Base-by-base conservation (phyloP, 768 basidiomycete species). In the Ephemerocybe angulata region DNA sequence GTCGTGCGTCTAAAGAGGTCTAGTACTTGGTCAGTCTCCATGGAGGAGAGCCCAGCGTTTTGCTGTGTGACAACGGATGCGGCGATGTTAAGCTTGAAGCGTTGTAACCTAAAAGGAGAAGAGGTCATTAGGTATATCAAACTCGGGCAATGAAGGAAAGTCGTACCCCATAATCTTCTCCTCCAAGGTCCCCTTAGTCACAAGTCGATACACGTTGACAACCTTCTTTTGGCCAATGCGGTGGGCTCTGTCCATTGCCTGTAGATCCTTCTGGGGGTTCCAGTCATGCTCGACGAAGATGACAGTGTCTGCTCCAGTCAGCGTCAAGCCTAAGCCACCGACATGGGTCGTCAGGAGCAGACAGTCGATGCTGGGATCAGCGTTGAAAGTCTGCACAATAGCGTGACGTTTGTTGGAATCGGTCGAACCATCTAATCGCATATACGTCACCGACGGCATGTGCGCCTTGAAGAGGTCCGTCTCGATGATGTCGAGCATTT, bases 271-370 rank as follows among this genome's bases (percentile, higher is more conserved):
- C 94, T 96, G 97, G 6, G 97, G 97, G 68, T 99, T 99, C 97
- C 97, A 99, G 68, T 99, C 97, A 63, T 99, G 97, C 67, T 99
- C 97, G 50, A 99, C 93, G 63, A 99, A 99, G 59, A 99, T 97
- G 55, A 99, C 97, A 0, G 97, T 99, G 67, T 99, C 97, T 6
- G 97, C 97, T 21, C 97, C 96, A 0, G 97, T 99, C 59, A 99
- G 74, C 19, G 96, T 99, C 65, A 99, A 73, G 6, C 97, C 97
- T 25, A 99, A 75, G 2, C 97, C 97, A 54, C 97, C 97, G 42
- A 99, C 96, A 62, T 95, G 93, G 0, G 97, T 99, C 1, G 97
- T 99, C 54, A 99, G 78, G 10, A 99, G 76, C 17, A 99, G 78
- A 59, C 93, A 95, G 69, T 99, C 97, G 60, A 99, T 98, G 62